A percentile compares a stretch with the other conserved stretches of the same genome.
Evolutionary conservation across 768 basidiomycete species (phyloP).

Genomic region (Rhizopogon rudus): DNA sequence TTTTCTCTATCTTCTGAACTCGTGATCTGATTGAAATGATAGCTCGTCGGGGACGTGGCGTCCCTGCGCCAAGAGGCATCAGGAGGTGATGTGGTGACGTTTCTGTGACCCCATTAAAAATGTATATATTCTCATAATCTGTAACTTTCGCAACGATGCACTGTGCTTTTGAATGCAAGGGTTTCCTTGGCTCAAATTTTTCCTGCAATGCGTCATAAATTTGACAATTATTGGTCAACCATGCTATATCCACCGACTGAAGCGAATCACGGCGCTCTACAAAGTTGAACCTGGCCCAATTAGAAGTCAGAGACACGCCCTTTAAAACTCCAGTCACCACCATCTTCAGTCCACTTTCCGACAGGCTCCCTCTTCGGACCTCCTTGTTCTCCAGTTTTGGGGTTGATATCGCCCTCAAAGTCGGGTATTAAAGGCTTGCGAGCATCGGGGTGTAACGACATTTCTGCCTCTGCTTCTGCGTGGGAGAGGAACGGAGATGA

Average conservation of each 20-base stretch:
- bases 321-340: constrained; percentile 88
- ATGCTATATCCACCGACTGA: no score
- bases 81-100: constrained; percentile 49
- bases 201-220: background rate
- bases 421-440: constrained; percentile 52
- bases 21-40: constrained; percentile 14
- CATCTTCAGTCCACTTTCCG: constrained; percentile 44
- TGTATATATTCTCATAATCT: constrained; percentile 8
- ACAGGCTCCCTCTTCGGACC: constrained; percentile 89
- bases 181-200: background rate
- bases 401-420: constrained; percentile 81
- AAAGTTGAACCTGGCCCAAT: background rate
- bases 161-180: background rate
- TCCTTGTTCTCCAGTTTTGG: constrained; percentile 76
- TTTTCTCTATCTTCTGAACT: background rate
- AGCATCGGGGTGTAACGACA: constrained; percentile 67
- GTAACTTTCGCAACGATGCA: background rate
- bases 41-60: constrained; percentile 88
- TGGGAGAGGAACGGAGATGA: constrained; percentile 18
- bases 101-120: constrained; percentile 2
- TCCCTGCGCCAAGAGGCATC: constrained; percentile 72
- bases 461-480: constrained; percentile 33
- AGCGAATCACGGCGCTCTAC: no score
- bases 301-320: constrained; percentile 87
- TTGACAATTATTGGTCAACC: no score